Conservation (phyloP, 345 rosid species). For the Citrus australasica region DNA sequence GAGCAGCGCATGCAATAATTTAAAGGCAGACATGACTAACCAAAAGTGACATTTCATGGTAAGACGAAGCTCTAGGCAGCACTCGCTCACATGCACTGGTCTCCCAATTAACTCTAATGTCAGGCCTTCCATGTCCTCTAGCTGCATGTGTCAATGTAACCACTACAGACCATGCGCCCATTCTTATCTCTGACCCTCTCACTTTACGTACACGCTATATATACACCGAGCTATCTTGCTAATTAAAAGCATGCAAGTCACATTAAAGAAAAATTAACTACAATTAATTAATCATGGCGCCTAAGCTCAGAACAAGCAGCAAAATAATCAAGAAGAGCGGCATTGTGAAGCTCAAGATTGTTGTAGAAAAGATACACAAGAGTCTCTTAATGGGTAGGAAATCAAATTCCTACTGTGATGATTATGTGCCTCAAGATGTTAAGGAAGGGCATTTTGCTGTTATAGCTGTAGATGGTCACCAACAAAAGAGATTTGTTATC, state of each 20-base stretch:
- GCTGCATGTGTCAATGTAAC: slow-evolving; percentile 20
- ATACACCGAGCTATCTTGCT: not conserved
- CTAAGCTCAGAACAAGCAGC: slow-evolving; percentile 25
- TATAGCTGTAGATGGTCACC: slow-evolving; percentile 17
- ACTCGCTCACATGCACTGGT: slow-evolving; percentile 42
- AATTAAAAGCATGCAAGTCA: not conserved
- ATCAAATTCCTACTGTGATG: slow-evolving; percentile 12
- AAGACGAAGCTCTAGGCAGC: slow-evolving; percentile 17
- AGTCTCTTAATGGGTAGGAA: slow-evolving; percentile 22
- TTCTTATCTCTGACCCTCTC: not conserved
- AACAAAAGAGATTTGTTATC: slow-evolving; percentile 25
- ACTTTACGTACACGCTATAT: not conserved
- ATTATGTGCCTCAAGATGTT: slow-evolving; percentile 28
- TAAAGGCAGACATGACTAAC: slow-evolving; percentile 4
- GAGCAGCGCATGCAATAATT: not conserved
- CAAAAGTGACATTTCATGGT: slow-evolving; percentile 19
- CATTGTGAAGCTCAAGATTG: slow-evolving; percentile 35
- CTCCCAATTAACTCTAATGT: slow-evolving; percentile 19
- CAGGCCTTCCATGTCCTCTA: slow-evolving; percentile 23
- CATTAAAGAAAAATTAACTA: not conserved
- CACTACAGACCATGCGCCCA: not conserved
- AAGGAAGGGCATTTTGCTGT: slow-evolving; percentile 31
- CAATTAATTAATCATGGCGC: slow-evolving; percentile 15
- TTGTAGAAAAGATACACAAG: slow-evolving; percentile 29
- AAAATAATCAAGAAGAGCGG: slow-evolving; percentile 11